Base-by-base conservation (phyloP, 2,329 filamentous ascomycete genomes). In the Epichloe gansuensis region DNA sequence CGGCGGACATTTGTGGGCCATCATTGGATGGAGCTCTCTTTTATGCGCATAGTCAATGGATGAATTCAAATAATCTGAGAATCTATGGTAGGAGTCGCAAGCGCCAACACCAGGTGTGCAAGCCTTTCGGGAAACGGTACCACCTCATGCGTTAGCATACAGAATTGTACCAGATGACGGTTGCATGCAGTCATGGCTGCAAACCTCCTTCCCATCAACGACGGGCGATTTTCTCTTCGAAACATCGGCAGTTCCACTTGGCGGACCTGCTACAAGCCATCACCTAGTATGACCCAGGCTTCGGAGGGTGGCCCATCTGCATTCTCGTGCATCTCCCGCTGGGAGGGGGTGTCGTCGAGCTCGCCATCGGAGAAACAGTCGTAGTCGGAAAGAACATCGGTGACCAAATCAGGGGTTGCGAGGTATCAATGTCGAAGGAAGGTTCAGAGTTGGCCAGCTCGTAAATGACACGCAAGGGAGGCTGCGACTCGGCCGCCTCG, bases 231-330 rank as follows among this genome's bases (percentile, higher is more conserved):
- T 43, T 51, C 47, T 56, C 53, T 54, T 60, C 59, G 54, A 63
- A 61, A 62, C 60, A 61, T 63, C 56, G 55, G 55, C 54, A 59
- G 59, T 50, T 52, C 17, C 55, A 58, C 59, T 54, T 49, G 58
- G 63, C 66, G 69, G 69, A 71, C 68, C 63, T 73, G 69, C 64
- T 74, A 69, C 69, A 65, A 72, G 70, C 67, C 72, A 66, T 73
- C 70, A 61, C 67, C 68, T 59, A 74, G 62, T 62, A 74, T 64
- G 38, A 73, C 65, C 71, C 71, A 74, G 55, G 66, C 60, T 43
- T 67, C 69, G 25, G 64, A 60, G 50, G 59, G 59, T 38, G 61
- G 58, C 46, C 60, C 54, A 50, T 60, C 59, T 55, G 61, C 59
- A 57, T 59, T 52, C 46, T 66, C 63, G 48, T 57, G 55, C 48